Evolutionary conservation across 306 rosid genomes (phyloP).

Genomic region (Arachis hypogaea): DNA sequence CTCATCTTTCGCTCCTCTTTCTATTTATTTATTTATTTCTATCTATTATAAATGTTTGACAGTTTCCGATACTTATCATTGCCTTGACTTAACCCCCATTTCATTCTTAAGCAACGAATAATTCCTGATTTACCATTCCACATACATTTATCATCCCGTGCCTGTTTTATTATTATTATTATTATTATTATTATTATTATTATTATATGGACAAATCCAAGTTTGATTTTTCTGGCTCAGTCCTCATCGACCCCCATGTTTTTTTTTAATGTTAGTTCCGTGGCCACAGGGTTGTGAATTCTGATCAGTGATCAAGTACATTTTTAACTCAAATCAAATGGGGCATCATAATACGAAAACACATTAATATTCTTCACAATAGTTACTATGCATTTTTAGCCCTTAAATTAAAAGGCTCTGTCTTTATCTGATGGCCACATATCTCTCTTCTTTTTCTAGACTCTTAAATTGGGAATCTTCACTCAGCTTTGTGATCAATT

Average conservation of each 20-base stretch:
- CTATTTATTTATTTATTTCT: not conserved
- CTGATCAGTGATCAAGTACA: not conserved
- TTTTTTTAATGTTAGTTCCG: not conserved
- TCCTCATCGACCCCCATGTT: constrained; percentile 38
- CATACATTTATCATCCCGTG: not conserved
- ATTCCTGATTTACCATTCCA: not conserved
- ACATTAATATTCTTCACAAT: too few species aligned
- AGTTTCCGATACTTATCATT: constrained; percentile 6
- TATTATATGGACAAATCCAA: not conserved
- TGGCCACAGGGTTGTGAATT: not conserved
- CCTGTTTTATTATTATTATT: not conserved
- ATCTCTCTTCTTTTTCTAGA: not conserved
- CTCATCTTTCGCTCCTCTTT: not conserved
- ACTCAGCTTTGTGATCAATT: constrained; percentile 47
- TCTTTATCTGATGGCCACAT: constrained; percentile 46
- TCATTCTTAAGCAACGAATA: constrained; percentile 33
- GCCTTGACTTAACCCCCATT: constrained; percentile 1
- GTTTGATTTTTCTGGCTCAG: constrained; percentile 35
- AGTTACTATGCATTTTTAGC: constrained; percentile 32
- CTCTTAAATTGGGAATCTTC: constrained; percentile 40
- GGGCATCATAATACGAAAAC: not conserved
- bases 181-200: not conserved
- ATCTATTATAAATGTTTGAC: not conserved
- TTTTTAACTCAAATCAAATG: not conserved
- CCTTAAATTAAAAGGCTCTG: constrained; percentile 37